Percentiles rank a stretch among this genome's conserved stretches.
phyloP scores from a whole-genome alignment of 768 basidiomycete genomes.

The Dacryopinax primogenitus region DNA sequence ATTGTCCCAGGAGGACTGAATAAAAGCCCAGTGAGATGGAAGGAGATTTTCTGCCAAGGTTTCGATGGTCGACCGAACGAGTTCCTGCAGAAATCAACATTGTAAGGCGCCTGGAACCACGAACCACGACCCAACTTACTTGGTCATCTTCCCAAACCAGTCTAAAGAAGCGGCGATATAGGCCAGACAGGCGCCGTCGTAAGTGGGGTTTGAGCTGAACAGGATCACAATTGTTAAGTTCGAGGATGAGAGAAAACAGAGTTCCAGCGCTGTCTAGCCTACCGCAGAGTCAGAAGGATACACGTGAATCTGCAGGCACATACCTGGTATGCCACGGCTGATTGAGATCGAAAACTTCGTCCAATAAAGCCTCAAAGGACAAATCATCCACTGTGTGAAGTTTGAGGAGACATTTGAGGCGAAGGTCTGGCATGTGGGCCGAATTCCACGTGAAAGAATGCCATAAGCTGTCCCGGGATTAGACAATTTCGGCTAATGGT shows the following conservation, averaged over 20 bases:
- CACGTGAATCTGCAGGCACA: slow-evolving; percentile 5
- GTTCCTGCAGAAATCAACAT: slow-evolving; percentile 40
- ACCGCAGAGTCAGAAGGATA: neutral
- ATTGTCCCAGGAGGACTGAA: slow-evolving; percentile 57
- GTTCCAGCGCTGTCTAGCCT: neutral
- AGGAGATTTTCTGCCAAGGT: slow-evolving; percentile 48
- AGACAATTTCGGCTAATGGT: neutral
- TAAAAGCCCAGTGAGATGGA: slow-evolving; percentile 50
- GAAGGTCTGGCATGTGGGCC: slow-evolving; percentile 40
- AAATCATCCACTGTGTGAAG: slow-evolving; percentile 49
- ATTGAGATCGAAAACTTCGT: slow-evolving; percentile 29
- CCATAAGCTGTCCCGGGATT: slow-evolving; percentile 45
- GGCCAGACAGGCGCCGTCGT: neutral
- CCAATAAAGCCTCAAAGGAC: slow-evolving; percentile 43
- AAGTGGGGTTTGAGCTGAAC: neutral
- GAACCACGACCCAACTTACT: slow-evolving; percentile 28
- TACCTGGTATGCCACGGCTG: slow-evolving; percentile 43
- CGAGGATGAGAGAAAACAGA: slow-evolving; percentile 52
- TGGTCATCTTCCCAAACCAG: slow-evolving; percentile 51
- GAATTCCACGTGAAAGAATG: slow-evolving; percentile 48
- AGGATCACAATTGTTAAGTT: slow-evolving; percentile 37
- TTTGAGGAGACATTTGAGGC: slow-evolving; percentile 46
- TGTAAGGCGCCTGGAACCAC: too few species aligned
- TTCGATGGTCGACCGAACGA: slow-evolving; percentile 46
- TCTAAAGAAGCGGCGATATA: slow-evolving; percentile 46